Base-by-base conservation (phyloP, 148 eudicot genomes). In the Cornus controversa region DNA sequence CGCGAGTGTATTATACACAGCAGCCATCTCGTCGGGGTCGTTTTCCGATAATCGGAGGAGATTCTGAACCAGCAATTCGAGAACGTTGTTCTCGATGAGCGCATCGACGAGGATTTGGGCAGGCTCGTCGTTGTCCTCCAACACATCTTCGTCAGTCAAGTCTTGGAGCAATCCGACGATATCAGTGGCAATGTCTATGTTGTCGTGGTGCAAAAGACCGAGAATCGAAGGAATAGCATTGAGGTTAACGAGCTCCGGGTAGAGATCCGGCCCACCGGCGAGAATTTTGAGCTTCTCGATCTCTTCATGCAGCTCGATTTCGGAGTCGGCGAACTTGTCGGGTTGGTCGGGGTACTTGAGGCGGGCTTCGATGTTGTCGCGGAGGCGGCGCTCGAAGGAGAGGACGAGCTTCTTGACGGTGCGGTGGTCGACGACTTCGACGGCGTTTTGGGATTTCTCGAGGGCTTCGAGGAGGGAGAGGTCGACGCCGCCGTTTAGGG, bases 261-360 rank as follows among this genome's bases (percentile, higher is more conserved):
- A 96, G 20, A 93, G 85, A 20, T 96, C 98, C 0, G 99, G 97
- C 2, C 87, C 93, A 2, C 89, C 92, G 15, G 99, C 91, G 60
- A 96, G 88, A 64, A 92, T 82, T 66, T 93, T 96, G 82, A 96
- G 93, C 81, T 93, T 93, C 15, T 83, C 85, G 79, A 96, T 85
- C 71, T 96, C 99, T 0, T 96, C 94, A 76, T 96, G 99, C 34
- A 96, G 94, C 68, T 91, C 98, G 24, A 96, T 79, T 71, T 96
- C 99, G 63, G 98, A 91, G 42, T 96, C 99, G 3, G 99, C 99
- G 80, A 96, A 96, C 79, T 89, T 91, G 8, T 93, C 98, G 0
- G 99, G 99, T 15, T 87, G 81, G 74, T 91, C 93, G 0, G 97
- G 90, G 86, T 91, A 90, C 68, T 96, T 96, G 37, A 96, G 90